Conservation (phyloP, 345 rosid genomes). For the Rhodamnia rubescens region DNA sequence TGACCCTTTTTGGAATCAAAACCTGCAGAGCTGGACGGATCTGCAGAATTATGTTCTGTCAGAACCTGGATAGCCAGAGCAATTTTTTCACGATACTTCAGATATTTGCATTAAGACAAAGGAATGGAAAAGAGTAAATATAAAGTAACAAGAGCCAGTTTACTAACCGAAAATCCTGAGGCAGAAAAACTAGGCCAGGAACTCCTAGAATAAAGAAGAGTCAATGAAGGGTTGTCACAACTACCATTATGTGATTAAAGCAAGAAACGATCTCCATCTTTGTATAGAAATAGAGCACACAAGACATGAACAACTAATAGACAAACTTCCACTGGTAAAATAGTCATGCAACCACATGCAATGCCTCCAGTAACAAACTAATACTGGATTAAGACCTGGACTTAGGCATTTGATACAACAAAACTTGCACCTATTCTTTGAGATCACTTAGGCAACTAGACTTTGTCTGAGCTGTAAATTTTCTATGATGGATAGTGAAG, state of each 20-base stretch:
- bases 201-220: constrained; percentile 18
- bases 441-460: neutral
- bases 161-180: constrained; percentile 21
- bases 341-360: neutral
- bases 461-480: neutral
- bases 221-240: neutral
- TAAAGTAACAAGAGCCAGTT: neutral
- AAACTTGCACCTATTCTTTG: neutral
- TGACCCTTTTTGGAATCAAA: neutral
- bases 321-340: neutral
- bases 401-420: neutral
- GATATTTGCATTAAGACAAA: neutral
- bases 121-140: neutral
- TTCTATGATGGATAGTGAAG: neutral
- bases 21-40: neutral
- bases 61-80: constrained; percentile 9
- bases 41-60: neutral
- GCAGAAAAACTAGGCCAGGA: constrained; percentile 39
- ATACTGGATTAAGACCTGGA: neutral
- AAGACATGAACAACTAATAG: neutral
- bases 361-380: neutral
- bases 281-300: neutral
- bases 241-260: neutral
- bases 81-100: constrained; percentile 3
- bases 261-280: neutral